Evolutionary conservation across 148 eudicot genomes (phyloP), one percentile per base, ranked within the genome.

Genomic region (Heliamphora exappendiculata): DNA sequence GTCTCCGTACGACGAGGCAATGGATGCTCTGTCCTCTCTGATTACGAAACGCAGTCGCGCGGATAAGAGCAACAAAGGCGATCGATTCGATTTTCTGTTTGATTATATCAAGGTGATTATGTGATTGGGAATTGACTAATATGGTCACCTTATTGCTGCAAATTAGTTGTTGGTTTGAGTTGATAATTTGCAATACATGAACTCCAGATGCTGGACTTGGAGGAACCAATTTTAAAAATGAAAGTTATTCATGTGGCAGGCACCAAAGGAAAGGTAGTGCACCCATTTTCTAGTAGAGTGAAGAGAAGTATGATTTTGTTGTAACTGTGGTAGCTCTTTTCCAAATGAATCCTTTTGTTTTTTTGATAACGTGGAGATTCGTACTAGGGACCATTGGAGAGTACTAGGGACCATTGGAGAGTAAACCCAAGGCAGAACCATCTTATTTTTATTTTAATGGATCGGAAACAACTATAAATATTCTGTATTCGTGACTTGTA

Each of bases 241-340:
- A 96, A 91, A 81, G 81, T 96, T 59, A 91, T 96, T 75, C 99
- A 96, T 82, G 98, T 96, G 57, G 99, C 99, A 7, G 98, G 98
- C 57, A 92, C 98, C 41, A 95, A 95, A 86, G 98, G 98, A 73
- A 95, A 92, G 97, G 97, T 92, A 84, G 42, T 62, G 7, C 1
- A 10, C 49, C 26, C 9, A 20, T 36, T 70, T 36, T 22, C 12
- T 44, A 39, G 16, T 24, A n/a, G 7, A 1, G 19, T 9, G 5
- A 62, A 31, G 20, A 62, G 9, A 33, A 20, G 9, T 74, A 37
- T 12, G 20, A 29, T 62, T 62, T n/a, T 11, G 17, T 39, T 66
- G 3, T 1, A 22, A 17, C 31, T 7, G 24, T 22, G 31, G 19
- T 67, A 19, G 51, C 28, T 67, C 3, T 34, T 70, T 51, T 31